A percentile compares a stretch with the other conserved stretches of the same genome.
Conservation (phyloP, 768 basidiomycete genomes). For the Pleurotus citrinopileatus region DNA sequence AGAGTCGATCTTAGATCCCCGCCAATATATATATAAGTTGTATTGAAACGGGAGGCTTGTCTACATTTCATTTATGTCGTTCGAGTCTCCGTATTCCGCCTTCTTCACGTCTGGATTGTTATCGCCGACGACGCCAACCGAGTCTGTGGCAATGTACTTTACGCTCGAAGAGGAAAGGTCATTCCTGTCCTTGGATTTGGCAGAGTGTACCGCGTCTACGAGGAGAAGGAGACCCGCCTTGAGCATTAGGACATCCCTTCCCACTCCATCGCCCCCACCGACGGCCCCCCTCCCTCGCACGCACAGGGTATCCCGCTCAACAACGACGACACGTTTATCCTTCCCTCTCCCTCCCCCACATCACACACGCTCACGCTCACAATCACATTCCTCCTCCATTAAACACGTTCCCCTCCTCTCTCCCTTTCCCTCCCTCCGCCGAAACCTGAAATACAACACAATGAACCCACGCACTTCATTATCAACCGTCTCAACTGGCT, state of each 20-base stretch:
- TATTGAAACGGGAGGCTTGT: background rate
- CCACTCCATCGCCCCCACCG: no score
- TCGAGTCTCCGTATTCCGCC: background rate
- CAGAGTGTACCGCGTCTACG: no score
- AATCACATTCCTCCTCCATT: background rate
- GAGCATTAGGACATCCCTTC: no score
- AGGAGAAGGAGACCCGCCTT: no score
- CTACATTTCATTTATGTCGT: background rate
- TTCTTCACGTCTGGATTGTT: background rate
- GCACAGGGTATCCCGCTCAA: no score
- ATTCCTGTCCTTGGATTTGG: background rate
- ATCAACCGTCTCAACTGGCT: slow-evolving; percentile 43
- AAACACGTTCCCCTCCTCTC: background rate
- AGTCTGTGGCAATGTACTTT: background rate
- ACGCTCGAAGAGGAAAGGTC: background rate
- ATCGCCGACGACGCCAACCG: background rate
- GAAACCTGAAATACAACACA: background rate
- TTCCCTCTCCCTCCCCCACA: no score
- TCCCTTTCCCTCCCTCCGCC: background rate
- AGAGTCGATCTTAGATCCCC: no score
- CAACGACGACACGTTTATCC: no score
- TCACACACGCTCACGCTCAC: no score
- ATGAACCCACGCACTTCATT: slow-evolving; percentile 10
- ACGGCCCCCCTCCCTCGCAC: no score
- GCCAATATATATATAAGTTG: no score